These are phyloP conservation scores for Fusarium sp. DNA, from an alignment of 2,329 filamentous ascomycete genomes.

Conservation along the genomic window DNA sequence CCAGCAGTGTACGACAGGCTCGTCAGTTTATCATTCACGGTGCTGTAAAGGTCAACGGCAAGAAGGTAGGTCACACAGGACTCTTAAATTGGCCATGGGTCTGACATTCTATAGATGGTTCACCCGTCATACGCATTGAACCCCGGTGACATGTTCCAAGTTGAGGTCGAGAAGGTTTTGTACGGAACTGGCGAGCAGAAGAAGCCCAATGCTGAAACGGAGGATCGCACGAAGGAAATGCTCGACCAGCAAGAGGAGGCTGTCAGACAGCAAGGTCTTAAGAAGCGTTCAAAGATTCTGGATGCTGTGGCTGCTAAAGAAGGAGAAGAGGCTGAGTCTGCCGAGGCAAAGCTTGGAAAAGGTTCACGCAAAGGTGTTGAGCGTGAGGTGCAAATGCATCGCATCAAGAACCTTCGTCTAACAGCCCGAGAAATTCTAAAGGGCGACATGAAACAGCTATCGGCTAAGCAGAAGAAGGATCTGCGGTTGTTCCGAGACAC, in stretches of 20 bases:
- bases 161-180: conserved; percentile 88
- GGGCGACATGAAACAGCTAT: conserved; percentile 63
- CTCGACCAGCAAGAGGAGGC: conserved; percentile 43
- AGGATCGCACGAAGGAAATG: conserved; percentile 40
- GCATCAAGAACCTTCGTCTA: conserved; percentile 44
- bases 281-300: conserved; percentile 31
- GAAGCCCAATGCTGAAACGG: conserved; percentile 48
- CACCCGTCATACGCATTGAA: conserved; percentile 95
- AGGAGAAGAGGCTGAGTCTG: conserved; percentile 34
- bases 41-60: conserved; percentile 93
- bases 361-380: conserved; percentile 37
- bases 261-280: conserved; percentile 38
- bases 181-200: conserved; percentile 85
- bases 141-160: conserved; percentile 98
- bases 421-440: conserved; percentile 50
- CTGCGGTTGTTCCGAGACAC: conserved; percentile 77
- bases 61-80: conserved; percentile 74
- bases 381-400: conserved; percentile 42
- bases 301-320: conserved; percentile 35
- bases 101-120: conserved; percentile 72
- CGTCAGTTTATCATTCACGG: conserved; percentile 95
- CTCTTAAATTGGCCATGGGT: not conserved
- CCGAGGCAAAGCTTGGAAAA: conserved; percentile 33
- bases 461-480: conserved; percentile 78
- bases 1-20: conserved; percentile 91